A percentile compares a stretch with the other conserved stretches of the same genome.
Evolutionary conservation across 2,329 filamentous ascomycete genomes (phyloP).

Genomic region (Chrysoporthe deuterocubensis): DNA sequence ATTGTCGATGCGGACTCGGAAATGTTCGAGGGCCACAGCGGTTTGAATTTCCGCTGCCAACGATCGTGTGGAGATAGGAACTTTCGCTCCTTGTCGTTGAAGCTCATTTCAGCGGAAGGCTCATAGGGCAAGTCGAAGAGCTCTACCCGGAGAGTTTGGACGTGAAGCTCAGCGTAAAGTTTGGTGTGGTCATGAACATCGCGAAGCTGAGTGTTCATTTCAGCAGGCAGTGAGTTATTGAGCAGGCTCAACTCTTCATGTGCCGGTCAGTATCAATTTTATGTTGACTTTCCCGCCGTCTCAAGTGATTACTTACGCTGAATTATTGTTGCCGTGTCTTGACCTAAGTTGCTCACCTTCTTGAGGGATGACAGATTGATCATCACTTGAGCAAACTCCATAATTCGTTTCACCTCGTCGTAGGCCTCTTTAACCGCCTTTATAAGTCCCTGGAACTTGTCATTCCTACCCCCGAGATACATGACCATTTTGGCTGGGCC

Average conservation of each 20-base stretch:
- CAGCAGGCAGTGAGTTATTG: neutral
- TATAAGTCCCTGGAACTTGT: conserved; percentile 1
- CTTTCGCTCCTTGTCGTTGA: neutral
- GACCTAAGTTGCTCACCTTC: neutral
- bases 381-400: conserved; percentile 9
- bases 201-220: neutral
- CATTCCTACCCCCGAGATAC: neutral
- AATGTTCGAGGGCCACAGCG: neutral
- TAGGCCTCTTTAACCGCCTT: neutral
- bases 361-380: neutral
- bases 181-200: neutral
- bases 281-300: neutral
- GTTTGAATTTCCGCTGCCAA: neutral
- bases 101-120: neutral
- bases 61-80: conserved; percentile 3
- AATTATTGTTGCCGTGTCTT: neutral
- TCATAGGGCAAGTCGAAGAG: conserved; percentile 1
- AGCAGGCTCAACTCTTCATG: conserved; percentile 1
- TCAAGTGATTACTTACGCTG: neutral
- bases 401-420: neutral
- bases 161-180: conserved; percentile 4
- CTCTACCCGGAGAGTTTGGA: neutral
- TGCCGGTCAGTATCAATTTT: neutral
- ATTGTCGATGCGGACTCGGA: neutral
- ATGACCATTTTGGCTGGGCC: conserved; percentile 3